These are phyloP conservation scores for Kodamaea hsintzibuensis DNA, from an alignment of 805 yeast species.

Conservation along the genomic window DNA sequence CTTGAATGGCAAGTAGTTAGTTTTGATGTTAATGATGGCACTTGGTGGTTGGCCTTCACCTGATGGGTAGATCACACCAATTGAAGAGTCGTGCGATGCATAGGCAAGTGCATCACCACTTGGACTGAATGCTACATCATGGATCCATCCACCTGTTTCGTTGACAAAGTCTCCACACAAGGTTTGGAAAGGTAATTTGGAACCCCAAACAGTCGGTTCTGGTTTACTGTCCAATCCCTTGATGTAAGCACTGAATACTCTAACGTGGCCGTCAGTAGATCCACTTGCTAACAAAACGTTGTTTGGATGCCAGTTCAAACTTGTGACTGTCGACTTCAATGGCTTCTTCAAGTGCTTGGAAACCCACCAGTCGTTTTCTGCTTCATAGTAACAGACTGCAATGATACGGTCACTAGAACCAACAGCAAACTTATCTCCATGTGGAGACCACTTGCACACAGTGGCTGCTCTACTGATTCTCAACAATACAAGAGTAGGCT, in stretches of 20 bases:
- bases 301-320: constrained; percentile 92
- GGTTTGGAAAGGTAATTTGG: constrained; percentile 91
- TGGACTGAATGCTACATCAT: constrained; percentile 84
- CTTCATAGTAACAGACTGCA: constrained; percentile 95
- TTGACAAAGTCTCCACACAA: constrained; percentile 75
- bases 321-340: constrained; percentile 80
- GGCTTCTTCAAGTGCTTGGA: constrained; percentile 96
- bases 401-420: constrained; percentile 93
- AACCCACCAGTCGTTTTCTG: constrained; percentile 99
- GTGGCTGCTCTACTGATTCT: constrained; percentile 97
- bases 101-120: constrained; percentile 75
- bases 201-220: constrained; percentile 85
- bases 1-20: constrained; percentile 77
- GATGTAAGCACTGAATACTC: constrained; percentile 86
- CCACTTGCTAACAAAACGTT: constrained; percentile 86
- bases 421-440: constrained; percentile 93
- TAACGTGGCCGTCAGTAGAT: constrained; percentile 88
- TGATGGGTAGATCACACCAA: constrained; percentile 76
- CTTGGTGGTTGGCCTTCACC: constrained; percentile 65
- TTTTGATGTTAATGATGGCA: constrained; percentile 57
- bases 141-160: constrained; percentile 85
- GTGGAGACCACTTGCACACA: constrained; percentile 91
- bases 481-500: constrained; percentile 88
- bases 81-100: constrained; percentile 84
- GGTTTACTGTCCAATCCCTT: constrained; percentile 89